Evolutionary conservation across 371 early-diverging fungal genomes (phyloP), one percentile per base, ranked within the genome.

Genomic region (Amoeboaphelidium protococcarum): DNA sequence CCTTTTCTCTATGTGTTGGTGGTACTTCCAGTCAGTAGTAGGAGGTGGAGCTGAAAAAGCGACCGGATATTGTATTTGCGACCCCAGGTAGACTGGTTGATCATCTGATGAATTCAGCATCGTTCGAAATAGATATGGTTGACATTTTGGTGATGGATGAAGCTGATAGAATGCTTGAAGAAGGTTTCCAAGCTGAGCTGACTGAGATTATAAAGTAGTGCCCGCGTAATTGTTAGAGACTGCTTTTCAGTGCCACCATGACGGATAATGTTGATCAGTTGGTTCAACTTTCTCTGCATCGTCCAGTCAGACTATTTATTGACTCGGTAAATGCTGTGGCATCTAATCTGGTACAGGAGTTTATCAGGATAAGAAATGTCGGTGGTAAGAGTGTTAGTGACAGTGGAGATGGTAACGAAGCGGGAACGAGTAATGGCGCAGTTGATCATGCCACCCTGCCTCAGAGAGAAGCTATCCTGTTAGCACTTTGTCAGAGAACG

Each of bases 181-280:
- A 66, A 22, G 91, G 89, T 2, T 86, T 88, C 57, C 90, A 89
- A 58, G 62, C 74, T 57, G 77, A 83, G 52, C 56, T 86, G 3
- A 37, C 40, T 23, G 23, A n/a, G 6, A 50, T 31, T 31, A 16
- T 31, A 16, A 31, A 31, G 16, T 6, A 31, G 37, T 31, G 37
- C 10, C 6, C 6, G 6, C 10, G 16, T 10, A 16, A 31, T 31
- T 6, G 16, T 31, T 31, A 10, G 37, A 16, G 37, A 6, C 37
- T 31, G 10, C 10, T 16, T 31, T 31, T 25, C 26, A 26, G 25
- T 22, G 25, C 19, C 23, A 23, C 47, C 13, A 37, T 98, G 99
- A 98, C 99, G 2, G 90, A 88, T 58, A 91, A 95, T 54, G 90
- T 92, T 25, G 89, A 91, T 59, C 76, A 90, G 54, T 68, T 96